Evolutionary conservation across 2,329 filamentous ascomycete species (phyloP).

Genomic region (Paecilomyces dactylethromorphus): DNA sequence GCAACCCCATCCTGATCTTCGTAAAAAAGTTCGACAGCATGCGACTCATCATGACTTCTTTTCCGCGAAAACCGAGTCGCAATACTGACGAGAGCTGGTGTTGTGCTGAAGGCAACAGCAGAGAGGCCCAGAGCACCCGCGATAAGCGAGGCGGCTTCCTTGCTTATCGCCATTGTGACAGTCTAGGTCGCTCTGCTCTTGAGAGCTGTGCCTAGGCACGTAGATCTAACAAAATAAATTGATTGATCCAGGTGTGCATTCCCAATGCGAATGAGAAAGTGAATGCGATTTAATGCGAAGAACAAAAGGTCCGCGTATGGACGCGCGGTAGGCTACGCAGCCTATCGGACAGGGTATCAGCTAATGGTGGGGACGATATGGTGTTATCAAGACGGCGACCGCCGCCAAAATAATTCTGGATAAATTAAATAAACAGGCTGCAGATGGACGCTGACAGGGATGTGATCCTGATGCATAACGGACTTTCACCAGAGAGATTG

Average conservation of each 20-base stretch:
- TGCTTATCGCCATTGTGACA: not conserved
- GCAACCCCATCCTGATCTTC: constrained; percentile 64
- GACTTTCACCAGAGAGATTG: not conserved
- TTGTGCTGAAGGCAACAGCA: constrained; percentile 15
- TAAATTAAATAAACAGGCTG: not conserved
- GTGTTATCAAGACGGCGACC: not conserved
- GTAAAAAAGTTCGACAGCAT: constrained; percentile 44
- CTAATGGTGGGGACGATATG: not conserved
- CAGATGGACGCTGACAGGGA: too few relatives aligned
- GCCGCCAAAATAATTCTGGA: not conserved
- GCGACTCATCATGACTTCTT: constrained; percentile 13
- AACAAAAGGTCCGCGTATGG: not conserved
- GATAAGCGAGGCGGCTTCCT: constrained; percentile 12
- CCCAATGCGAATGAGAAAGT: not conserved
- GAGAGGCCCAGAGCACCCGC: constrained; percentile 18
- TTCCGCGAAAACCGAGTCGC: constrained; percentile 10
- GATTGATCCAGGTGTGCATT: not conserved
- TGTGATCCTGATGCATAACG: too few relatives aligned
- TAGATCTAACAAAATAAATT: not conserved
- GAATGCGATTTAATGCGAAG: not conserved
- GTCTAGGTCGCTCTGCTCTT: not conserved
- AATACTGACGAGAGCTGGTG: constrained; percentile 19
- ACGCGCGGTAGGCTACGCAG: not conserved
- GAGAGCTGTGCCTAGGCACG: not conserved
- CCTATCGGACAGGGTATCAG: not conserved